Base-by-base conservation (phyloP, 2,329 filamentous ascomycete genomes). In the Pseudocercospora pini-densiflorae region DNA sequence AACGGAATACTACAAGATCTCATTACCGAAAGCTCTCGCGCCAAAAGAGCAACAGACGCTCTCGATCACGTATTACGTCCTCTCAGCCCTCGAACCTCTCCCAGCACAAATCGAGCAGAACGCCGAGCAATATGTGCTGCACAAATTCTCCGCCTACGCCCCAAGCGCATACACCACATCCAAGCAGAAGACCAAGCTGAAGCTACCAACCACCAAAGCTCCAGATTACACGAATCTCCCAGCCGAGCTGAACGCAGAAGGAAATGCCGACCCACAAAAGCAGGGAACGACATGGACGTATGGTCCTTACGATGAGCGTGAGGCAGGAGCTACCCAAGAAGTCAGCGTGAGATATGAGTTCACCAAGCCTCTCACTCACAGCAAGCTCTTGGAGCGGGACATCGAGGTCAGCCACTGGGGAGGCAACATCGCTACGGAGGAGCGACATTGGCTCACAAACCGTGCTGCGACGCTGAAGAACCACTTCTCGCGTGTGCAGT, bases 381-480 rank as follows among this genome's bases (percentile, higher is more conserved):
- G 93, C 59, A 88, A 89, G 36, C 84, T 88, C 16, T 84, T 99
- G 66, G 92, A 98, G 81, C 90, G 95, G 67, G 94, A 98, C 75
- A 83, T 99, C 69, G 95, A 99, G 79, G 90, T 99, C 74, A 97
- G 92, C 77, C 95, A 98, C 81, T 99, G 95, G 95, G 95, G 95
- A 72, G 95, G 95, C 69, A 99, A 99, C 78, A 81, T 98, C 62
- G 95, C 95, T 1, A 93, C 94, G 59, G 95, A 99, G 82, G 95
- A 99, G 82, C 89, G 92, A 65, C 97, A 97, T 81, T 92, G 90
- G 79, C 85, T 98, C 72, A 88, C 88, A 75, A 94, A 99, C 84
- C 89, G 91, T 70, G 95, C 91, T 70, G 96, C 95, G 59, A 90
- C 91, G 43, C 79, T 85, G 24, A 83, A 84, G 74, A 81, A 83